A percentile compares a stretch with the other conserved stretches of the same genome.
Evolutionary conservation across 2,329 filamentous ascomycete genomes (phyloP).

Genomic region (Rugonectria rugulosa): DNA sequence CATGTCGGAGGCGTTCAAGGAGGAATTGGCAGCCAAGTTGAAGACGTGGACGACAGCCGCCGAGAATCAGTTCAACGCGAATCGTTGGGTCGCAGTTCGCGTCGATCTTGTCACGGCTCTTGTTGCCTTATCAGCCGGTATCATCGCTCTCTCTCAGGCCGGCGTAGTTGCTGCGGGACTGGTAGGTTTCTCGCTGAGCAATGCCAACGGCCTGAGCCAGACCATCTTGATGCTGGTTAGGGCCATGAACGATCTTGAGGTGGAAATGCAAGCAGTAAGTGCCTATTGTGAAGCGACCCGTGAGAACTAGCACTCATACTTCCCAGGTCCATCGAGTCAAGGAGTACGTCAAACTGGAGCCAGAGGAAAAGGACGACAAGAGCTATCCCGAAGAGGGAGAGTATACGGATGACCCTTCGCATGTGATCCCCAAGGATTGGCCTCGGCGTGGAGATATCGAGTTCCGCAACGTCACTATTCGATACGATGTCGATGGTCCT

Average conservation of each 20-base stretch:
- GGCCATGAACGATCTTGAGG: conserved; percentile 63
- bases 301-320: conserved; percentile 23
- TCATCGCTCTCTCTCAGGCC: conserved; percentile 59
- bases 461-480: conserved; percentile 59
- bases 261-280: conserved; percentile 63
- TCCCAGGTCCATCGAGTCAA: conserved; percentile 56
- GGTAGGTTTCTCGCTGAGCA: conserved; percentile 64
- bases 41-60: conserved; percentile 54
- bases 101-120: conserved; percentile 62
- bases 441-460: conserved; percentile 57
- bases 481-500: conserved; percentile 54
- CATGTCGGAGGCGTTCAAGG: conserved; percentile 56
- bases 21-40: conserved; percentile 59
- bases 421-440: conserved; percentile 53
- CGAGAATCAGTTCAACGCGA: conserved; percentile 62
- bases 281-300: background rate
- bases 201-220: conserved; percentile 61
- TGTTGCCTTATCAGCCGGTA: conserved; percentile 59
- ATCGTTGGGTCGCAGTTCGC: conserved; percentile 64
- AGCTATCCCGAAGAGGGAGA: conserved; percentile 48
- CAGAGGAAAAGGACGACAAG: conserved; percentile 53
- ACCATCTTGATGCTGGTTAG: conserved; percentile 61
- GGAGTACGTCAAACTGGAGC: conserved; percentile 56
- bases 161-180: conserved; percentile 58
- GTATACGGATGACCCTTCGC: conserved; percentile 49